phyloP scores from a whole-genome alignment of 306 rosid species.

The Pachyrhizus erosus region DNA sequence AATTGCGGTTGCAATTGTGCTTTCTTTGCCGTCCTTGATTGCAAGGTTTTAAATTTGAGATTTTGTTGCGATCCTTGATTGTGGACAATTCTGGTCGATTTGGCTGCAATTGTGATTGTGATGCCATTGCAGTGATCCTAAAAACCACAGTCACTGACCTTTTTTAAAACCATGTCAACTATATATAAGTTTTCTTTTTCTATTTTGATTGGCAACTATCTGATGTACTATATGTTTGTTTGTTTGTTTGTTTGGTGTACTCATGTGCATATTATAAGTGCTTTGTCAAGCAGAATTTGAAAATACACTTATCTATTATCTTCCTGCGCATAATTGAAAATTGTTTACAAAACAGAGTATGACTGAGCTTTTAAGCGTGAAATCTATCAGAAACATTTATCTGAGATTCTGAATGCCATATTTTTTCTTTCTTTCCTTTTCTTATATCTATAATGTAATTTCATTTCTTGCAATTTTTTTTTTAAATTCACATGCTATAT shows the following conservation, averaged over 20 bases:
- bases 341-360: not conserved
- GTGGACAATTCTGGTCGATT: not conserved
- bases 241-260: slow-evolving; percentile 32
- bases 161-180: not conserved
- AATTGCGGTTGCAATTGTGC: not conserved
- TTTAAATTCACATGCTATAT: not conserved
- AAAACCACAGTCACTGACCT: not conserved
- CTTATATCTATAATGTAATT: not conserved
- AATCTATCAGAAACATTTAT: not conserved
- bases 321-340: not conserved
- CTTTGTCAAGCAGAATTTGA: not conserved
- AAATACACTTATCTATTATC: not conserved
- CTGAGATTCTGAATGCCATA: not conserved
- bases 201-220: not conserved
- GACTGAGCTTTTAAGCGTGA: not conserved
- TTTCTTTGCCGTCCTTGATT: too few relatives aligned
- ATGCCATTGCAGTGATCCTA: not conserved
- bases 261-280: not conserved
- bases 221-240: slow-evolving; percentile 16
- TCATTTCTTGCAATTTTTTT: not conserved
- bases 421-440: not conserved
- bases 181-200: not conserved
- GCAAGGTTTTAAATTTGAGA: too few relatives aligned
- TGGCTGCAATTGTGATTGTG: not conserved
- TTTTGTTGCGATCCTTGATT: not conserved